A percentile compares a stretch with the other conserved stretches of the same genome.
phyloP scores from a whole-genome alignment of 2,329 filamentous ascomycete genomes.

The Colletotrichum aenigma region DNA sequence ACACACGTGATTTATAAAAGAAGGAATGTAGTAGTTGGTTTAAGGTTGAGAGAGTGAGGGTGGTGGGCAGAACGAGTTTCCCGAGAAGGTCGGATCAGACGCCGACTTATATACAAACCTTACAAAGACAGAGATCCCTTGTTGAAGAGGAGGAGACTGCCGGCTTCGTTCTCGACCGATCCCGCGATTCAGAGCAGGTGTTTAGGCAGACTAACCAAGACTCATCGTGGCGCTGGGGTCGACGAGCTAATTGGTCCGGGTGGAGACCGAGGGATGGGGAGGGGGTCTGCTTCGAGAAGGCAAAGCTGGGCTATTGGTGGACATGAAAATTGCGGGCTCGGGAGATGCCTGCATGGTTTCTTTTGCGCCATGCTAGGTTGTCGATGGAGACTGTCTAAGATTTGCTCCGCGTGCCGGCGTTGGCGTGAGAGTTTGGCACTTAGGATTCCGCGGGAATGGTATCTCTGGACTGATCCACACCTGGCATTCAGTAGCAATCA shows the following conservation, averaged over 20 bases:
- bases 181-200: neutral
- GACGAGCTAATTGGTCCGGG: neutral
- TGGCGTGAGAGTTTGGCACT: neutral
- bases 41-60: neutral
- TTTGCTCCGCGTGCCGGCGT: constrained; percentile 10
- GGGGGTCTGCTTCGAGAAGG: neutral
- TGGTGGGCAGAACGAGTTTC: neutral
- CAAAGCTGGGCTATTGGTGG: neutral
- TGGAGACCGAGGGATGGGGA: neutral
- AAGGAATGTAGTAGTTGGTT: constrained; percentile 6
- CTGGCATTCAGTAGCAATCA: neutral
- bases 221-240: neutral
- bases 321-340: neutral
- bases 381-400: neutral
- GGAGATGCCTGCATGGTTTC: neutral
- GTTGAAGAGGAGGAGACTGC: neutral
- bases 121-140: neutral
- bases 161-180: neutral
- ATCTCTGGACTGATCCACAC: neutral
- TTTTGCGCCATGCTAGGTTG: neutral
- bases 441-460: neutral
- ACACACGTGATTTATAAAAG: neutral
- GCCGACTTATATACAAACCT: constrained; percentile 5
- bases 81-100: neutral
- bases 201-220: neutral